Evolutionary conservation across 495 filamentous ascomycete species (phyloP).

Genomic region (Recurvomyces mirabilis): DNA sequence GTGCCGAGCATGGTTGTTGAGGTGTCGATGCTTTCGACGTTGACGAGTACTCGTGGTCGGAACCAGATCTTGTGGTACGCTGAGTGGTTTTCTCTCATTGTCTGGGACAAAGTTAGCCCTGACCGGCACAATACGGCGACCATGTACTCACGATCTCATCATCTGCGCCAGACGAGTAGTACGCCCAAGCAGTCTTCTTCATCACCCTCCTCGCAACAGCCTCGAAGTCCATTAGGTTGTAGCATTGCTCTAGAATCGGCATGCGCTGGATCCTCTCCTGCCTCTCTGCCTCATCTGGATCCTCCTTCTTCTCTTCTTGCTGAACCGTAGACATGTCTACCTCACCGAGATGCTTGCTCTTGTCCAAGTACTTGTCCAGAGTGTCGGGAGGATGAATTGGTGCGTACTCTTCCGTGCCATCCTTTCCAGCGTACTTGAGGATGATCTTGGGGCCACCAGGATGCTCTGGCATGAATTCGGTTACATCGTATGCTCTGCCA

Average conservation of each 20-base stretch:
- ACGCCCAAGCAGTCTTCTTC: constrained; percentile 93
- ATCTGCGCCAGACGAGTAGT: constrained; percentile 91
- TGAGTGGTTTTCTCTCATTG: constrained; percentile 89
- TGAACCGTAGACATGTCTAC: constrained; percentile 84
- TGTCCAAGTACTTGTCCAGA: constrained; percentile 69
- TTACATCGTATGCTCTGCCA: constrained; percentile 69
- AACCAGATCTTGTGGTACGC: constrained; percentile 99
- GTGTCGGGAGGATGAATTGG: constrained; percentile 64
- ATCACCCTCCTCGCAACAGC: constrained; percentile 74
- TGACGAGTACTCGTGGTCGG: constrained; percentile 69
- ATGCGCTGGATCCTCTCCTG: constrained; percentile 63
- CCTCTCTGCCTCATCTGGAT: constrained; percentile 68
- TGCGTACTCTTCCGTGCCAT: constrained; percentile 75
- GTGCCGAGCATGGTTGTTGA: constrained; percentile 84
- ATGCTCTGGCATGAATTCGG: constrained; percentile 52
- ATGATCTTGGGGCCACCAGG: constrained; percentile 72
- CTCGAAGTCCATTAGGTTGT: constrained; percentile 93
- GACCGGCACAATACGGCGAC: neutral
- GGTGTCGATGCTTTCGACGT: constrained; percentile 79
- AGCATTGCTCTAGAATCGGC: constrained; percentile 80
- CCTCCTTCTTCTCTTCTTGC: constrained; percentile 53
- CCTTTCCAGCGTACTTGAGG: constrained; percentile 74
- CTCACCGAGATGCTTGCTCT: constrained; percentile 76
- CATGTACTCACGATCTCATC: constrained; percentile 76
- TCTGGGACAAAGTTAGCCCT: constrained; percentile 39